These are phyloP conservation scores for Vigna reflexopilosa DNA, from an alignment of 306 rosid species.

Conservation along the genomic window DNA sequence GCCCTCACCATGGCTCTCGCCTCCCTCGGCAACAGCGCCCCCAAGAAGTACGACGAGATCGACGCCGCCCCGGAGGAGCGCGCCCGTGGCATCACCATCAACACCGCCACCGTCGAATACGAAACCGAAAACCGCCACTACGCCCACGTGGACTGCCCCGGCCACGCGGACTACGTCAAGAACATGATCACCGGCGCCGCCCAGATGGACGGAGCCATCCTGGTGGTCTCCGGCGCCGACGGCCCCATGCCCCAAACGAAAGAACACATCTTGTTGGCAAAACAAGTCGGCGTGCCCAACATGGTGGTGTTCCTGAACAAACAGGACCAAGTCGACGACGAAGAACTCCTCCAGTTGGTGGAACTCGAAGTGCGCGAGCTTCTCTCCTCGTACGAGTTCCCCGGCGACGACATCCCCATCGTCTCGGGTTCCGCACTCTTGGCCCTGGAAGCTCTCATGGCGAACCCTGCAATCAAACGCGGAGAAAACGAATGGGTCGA, in stretches of 20 bases:
- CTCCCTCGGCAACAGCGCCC: conserved; percentile 63
- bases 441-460: conserved; percentile 84
- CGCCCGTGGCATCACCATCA: conserved; percentile 88
- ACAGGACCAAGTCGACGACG: conserved; percentile 88
- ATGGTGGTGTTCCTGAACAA: conserved; percentile 87
- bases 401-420: conserved; percentile 87
- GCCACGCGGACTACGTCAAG: conserved; percentile 84
- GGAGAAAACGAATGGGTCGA: conserved; percentile 88
- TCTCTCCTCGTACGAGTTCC: conserved; percentile 78
- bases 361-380: conserved; percentile 88
- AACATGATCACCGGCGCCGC: conserved; percentile 92
- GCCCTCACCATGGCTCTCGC: conserved; percentile 92
- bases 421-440: conserved; percentile 78
- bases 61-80: conserved; percentile 92
- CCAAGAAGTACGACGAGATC: conserved; percentile 85
- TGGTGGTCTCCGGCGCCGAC: conserved; percentile 79
- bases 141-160: conserved; percentile 89
- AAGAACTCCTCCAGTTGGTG: conserved; percentile 78
- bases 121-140: conserved; percentile 86
- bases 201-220: conserved; percentile 87
- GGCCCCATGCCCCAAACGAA: conserved; percentile 91
- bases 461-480: conserved; percentile 58
- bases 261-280: conserved; percentile 80
- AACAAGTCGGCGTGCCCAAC: conserved; percentile 86
- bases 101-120: conserved; percentile 88